A percentile compares a stretch with the other conserved stretches of the same genome.
Evolutionary conservation across 2,329 filamentous ascomycete genomes (phyloP).

Genomic region (Paecilomyces sp.): DNA sequence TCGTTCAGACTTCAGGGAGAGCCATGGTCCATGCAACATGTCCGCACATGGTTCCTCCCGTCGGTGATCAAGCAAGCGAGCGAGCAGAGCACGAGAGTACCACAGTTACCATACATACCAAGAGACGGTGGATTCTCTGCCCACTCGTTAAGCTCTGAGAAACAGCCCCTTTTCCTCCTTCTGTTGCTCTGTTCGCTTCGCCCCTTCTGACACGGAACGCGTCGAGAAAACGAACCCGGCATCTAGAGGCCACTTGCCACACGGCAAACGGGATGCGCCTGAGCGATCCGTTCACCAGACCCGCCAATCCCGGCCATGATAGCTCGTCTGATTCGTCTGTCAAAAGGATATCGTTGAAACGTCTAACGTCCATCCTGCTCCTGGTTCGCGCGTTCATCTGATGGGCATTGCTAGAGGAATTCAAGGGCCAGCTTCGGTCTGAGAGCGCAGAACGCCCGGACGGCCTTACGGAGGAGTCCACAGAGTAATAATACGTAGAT

Average conservation of each 20-base stretch:
- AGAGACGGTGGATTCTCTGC: not conserved
- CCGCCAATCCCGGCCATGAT: not conserved
- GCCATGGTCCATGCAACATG: not conserved
- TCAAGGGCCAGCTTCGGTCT: not conserved
- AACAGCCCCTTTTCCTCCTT: not conserved
- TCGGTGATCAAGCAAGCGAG: not conserved
- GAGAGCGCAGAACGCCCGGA: not conserved
- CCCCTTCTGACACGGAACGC: not conserved
- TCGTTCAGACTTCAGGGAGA: not conserved
- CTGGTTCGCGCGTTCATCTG: not conserved
- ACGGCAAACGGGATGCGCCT: not conserved
- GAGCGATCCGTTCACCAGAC: not conserved
- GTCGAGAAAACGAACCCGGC: not conserved
- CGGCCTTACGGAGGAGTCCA: not conserved
- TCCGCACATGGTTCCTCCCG: not conserved
- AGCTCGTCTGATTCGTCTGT: not conserved
- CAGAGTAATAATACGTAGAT: no score
- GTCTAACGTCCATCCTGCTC: not conserved
- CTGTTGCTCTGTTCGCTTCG: not conserved
- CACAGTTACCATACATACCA: not conserved
- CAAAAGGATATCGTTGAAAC: not conserved
- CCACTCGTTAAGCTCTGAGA: not conserved
- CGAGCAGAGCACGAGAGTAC: not conserved
- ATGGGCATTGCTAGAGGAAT: not conserved
- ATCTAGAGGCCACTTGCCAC: not conserved